Evolutionary conservation across 2,329 filamentous ascomycete species (phyloP).

Genomic region (Fusarium scirpi): DNA sequence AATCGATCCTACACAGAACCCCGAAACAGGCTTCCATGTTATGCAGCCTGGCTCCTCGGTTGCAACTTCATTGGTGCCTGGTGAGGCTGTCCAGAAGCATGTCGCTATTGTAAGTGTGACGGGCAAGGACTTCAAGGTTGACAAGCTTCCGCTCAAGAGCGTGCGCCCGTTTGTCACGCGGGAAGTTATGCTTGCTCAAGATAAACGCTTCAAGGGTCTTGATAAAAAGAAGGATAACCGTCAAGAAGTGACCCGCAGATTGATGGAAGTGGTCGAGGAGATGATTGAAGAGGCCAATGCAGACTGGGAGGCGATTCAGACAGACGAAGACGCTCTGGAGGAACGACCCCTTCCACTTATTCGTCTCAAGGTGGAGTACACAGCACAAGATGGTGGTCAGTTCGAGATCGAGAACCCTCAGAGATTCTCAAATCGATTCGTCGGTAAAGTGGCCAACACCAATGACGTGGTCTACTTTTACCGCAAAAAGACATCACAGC

Average conservation of each 20-base stretch:
- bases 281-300: slow-evolving; percentile 87
- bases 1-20: slow-evolving; percentile 85
- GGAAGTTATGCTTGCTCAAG: slow-evolving; percentile 82
- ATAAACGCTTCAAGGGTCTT: slow-evolving; percentile 80
- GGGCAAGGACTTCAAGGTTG: slow-evolving; percentile 82
- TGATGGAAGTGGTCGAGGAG: slow-evolving; percentile 83
- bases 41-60: slow-evolving; percentile 98
- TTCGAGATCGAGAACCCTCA: slow-evolving; percentile 97
- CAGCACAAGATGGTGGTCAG: slow-evolving; percentile 82
- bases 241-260: slow-evolving; percentile 79
- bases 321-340: slow-evolving; percentile 69
- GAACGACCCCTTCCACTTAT: slow-evolving; percentile 83
- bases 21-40: slow-evolving; percentile 91
- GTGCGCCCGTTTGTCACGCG: slow-evolving; percentile 91
- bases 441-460: slow-evolving; percentile 89
- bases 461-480: slow-evolving; percentile 96
- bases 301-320: slow-evolving; percentile 85
- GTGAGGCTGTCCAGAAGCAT: slow-evolving; percentile 91
- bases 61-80: slow-evolving; percentile 89
- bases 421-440: slow-evolving; percentile 92
- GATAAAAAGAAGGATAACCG: slow-evolving; percentile 87
- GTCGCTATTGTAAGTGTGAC: slow-evolving; percentile 87
- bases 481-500: slow-evolving; percentile 79
- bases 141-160: slow-evolving; percentile 85
- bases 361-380: slow-evolving; percentile 90